A percentile compares a stretch with the other conserved stretches of the same genome.
Evolutionary conservation across 345 rosid species (phyloP).

Genomic region (Heritiera littoralis): DNA sequence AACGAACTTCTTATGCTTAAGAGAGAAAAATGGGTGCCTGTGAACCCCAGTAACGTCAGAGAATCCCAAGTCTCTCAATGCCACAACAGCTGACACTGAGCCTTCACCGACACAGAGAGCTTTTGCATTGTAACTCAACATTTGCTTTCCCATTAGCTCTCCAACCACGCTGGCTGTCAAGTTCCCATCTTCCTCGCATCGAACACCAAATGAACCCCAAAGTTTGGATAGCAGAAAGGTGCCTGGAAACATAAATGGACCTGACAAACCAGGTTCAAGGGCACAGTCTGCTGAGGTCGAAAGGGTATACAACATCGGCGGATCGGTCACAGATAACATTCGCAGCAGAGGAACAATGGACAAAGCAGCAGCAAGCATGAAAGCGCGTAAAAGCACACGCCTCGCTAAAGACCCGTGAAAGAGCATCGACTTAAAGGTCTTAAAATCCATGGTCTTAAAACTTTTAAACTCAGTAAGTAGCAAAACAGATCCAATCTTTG

Average conservation of each 20-base stretch:
- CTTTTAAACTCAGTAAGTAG: background rate
- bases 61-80: slow-evolving; percentile 62
- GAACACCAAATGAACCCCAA: slow-evolving; percentile 41
- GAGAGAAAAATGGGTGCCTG: slow-evolving; percentile 58
- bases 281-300: slow-evolving; percentile 42
- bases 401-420: slow-evolving; percentile 51
- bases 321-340: slow-evolving; percentile 40
- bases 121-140: slow-evolving; percentile 49
- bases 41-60: slow-evolving; percentile 48
- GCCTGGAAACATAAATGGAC: slow-evolving; percentile 35
- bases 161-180: slow-evolving; percentile 48
- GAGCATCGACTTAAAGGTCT: slow-evolving; percentile 43
- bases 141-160: slow-evolving; percentile 54
- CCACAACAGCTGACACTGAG: slow-evolving; percentile 53
- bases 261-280: slow-evolving; percentile 29
- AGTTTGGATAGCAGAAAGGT: slow-evolving; percentile 34
- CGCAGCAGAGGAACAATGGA: slow-evolving; percentile 59
- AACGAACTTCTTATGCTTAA: slow-evolving; percentile 52
- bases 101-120: slow-evolving; percentile 82
- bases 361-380: slow-evolving; percentile 50
- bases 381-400: slow-evolving; percentile 63
- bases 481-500: slow-evolving; percentile 16
- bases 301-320: slow-evolving; percentile 34
- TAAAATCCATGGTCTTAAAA: slow-evolving; percentile 47
- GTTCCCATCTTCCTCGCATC: slow-evolving; percentile 50